phyloP scores from a whole-genome alignment of 176 grass and related monocot species.

The Eragrostis curvula region DNA sequence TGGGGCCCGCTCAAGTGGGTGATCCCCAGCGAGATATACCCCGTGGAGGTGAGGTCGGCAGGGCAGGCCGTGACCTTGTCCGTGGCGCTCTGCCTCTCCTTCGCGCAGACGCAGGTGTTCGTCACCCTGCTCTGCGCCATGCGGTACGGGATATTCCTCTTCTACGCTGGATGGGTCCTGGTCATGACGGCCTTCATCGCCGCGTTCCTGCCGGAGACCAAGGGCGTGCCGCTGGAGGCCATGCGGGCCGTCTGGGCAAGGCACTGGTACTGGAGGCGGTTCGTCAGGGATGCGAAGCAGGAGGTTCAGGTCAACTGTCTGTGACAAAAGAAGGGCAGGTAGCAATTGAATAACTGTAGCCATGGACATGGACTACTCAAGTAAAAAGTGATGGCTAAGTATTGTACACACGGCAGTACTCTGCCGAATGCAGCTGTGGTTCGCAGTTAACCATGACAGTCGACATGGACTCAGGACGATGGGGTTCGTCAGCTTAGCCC shows the following conservation, averaged over 20 bases:
- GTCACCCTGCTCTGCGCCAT: constrained; percentile 59
- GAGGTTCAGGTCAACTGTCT: constrained; percentile 12
- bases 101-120: constrained; percentile 68
- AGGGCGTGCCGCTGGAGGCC: constrained; percentile 70
- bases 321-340: background rate
- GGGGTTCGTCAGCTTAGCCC: no score
- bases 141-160: constrained; percentile 47
- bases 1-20: constrained; percentile 79
- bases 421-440: no score
- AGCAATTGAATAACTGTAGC: background rate
- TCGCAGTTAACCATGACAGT: no score
- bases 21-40: constrained; percentile 68
- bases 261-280: constrained; percentile 77
- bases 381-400: no score
- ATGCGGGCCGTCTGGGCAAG: constrained; percentile 44
- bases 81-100: constrained; percentile 53
- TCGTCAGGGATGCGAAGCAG: constrained; percentile 34
- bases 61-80: constrained; percentile 60
- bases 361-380: no score
- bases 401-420: no score
- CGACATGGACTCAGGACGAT: no score
- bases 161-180: constrained; percentile 61
- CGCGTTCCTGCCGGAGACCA: constrained; percentile 74
- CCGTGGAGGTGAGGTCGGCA: constrained; percentile 66
- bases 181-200: constrained; percentile 77